phyloP scores from a whole-genome alignment of 768 basidiomycete genomes.

The Tephrocybe sp. region DNA sequence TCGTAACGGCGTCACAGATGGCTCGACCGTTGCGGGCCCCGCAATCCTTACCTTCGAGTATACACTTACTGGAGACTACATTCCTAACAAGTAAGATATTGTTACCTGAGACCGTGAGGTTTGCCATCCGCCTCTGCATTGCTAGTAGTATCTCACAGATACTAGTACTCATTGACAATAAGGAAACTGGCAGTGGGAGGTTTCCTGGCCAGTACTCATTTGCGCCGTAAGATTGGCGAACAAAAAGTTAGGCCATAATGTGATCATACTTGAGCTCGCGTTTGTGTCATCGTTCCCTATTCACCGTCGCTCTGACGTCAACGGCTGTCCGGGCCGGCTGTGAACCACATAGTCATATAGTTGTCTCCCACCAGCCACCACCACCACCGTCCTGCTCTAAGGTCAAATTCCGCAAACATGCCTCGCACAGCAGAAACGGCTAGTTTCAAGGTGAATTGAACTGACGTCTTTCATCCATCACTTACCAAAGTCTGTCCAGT shows the following conservation, averaged over 20 bases:
- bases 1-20: constrained; percentile 8
- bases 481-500: constrained; percentile 32
- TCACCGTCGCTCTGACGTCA: neutral
- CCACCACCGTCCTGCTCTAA: constrained; percentile 11
- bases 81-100: no score
- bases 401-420: constrained; percentile 42
- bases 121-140: no score
- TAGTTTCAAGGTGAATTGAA: constrained; percentile 36
- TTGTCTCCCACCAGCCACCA: constrained; percentile 13
- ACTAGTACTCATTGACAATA: no score
- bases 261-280: no score
- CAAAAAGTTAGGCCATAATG: no score
- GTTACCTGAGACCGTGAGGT: no score
- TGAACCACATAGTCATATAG: neutral
- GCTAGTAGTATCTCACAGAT: no score
- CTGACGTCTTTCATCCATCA: neutral
- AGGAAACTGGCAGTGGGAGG: no score
- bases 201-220: no score
- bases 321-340: constrained; percentile 6
- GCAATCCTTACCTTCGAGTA: constrained; percentile 12
- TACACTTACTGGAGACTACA: constrained; percentile 3
- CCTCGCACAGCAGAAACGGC: constrained; percentile 63
- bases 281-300: no score
- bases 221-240: no score
- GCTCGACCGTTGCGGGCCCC: constrained; percentile 12